Evolutionary conservation across 2,329 filamentous ascomycete genomes (phyloP).

Genomic region (Annulohypoxylon truncatum): DNA sequence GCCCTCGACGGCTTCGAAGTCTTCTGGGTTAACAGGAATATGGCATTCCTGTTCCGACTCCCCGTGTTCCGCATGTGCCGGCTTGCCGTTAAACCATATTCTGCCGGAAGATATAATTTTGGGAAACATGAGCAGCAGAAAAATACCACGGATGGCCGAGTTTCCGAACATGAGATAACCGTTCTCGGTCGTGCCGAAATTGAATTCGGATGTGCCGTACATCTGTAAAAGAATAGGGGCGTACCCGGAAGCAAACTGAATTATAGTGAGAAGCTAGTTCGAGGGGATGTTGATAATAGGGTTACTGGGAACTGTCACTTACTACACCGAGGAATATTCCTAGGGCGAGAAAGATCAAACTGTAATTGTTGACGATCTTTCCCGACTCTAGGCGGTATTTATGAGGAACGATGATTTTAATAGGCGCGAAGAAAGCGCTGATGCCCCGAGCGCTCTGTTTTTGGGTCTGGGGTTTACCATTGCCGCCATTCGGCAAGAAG

Average conservation of each 20-base stretch:
- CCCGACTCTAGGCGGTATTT: slow-evolving; percentile 64
- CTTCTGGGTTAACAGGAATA: slow-evolving; percentile 42
- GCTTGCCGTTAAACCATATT: slow-evolving; percentile 48
- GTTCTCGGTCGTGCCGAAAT: slow-evolving; percentile 66
- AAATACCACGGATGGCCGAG: slow-evolving; percentile 65
- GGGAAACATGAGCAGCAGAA: slow-evolving; percentile 66
- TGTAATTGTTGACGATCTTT: slow-evolving; percentile 65
- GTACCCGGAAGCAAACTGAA: slow-evolving; percentile 72
- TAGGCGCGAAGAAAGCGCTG: slow-evolving; percentile 69
- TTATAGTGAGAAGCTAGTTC: not conserved
- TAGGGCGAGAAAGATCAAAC: slow-evolving; percentile 70
- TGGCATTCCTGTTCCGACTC: slow-evolving; percentile 19
- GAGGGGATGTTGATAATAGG: not conserved
- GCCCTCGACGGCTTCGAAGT: slow-evolving; percentile 42
- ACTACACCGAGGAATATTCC: slow-evolving; percentile 76
- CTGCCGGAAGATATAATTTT: slow-evolving; percentile 63
- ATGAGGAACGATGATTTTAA: slow-evolving; percentile 71
- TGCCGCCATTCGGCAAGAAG: slow-evolving; percentile 54
- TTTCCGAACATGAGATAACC: slow-evolving; percentile 68
- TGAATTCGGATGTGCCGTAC: slow-evolving; percentile 67
- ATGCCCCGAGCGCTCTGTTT: slow-evolving; percentile 53
- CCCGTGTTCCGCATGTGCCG: slow-evolving; percentile 9
- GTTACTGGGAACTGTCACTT: slow-evolving; percentile 41
- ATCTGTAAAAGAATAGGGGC: slow-evolving; percentile 71
- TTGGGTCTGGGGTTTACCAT: slow-evolving; percentile 28